Evolutionary conservation across 805 yeast species (phyloP), one percentile per base, ranked within the genome.

Genomic region (Wickerhamiella siamensis): DNA sequence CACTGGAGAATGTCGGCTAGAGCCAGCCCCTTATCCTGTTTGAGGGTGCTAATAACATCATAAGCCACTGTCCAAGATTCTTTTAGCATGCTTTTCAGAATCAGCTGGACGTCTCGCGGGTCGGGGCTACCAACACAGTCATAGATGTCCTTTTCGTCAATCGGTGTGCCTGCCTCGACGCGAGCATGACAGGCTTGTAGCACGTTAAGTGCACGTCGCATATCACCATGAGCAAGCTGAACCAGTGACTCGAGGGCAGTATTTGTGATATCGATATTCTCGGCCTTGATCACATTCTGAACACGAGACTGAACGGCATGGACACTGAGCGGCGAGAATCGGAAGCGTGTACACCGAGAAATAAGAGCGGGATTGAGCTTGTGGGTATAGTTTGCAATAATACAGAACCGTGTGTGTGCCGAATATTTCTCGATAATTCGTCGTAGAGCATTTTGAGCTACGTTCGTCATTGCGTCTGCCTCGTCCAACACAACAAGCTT

Each of bases 391-490:
- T 91, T 91, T 38, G 98, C 97, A 55, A 91, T 67, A 36, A 91
- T 84, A 63, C 96, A 87, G 60, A 88, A 88, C 48, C 97, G 71
- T n/a, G 95, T 84, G 60, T 86, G 87, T 54, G 83, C 81, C 18
- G 96, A 84, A 57, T 86, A 88, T 56, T 82, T 84, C 58, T 88
- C 97, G 57, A 88, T 88, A 53, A 79, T 88, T 61, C 98, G 73
- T 64, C 98, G 75, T 48, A 91, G 67, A 1, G 98, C 98, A 42
- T 86, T 75, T 58, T 91, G 98, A 0, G 98, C 98, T 53, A 84
- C 96, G 34, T 83, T 73, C 8, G 98, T 91, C 96, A 91, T 91
- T 10, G 95, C 83, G 60, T 91, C 95, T 0, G 95, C 95, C 64
- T 88, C 97, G 63, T 88, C 97, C 45, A 88, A 65, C n/a, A 88